Percentiles rank a stretch among this genome's conserved stretches.
Evolutionary conservation across 169 alveolate genomes (phyloP).

Genomic region (Eimeria sp.): DNA sequence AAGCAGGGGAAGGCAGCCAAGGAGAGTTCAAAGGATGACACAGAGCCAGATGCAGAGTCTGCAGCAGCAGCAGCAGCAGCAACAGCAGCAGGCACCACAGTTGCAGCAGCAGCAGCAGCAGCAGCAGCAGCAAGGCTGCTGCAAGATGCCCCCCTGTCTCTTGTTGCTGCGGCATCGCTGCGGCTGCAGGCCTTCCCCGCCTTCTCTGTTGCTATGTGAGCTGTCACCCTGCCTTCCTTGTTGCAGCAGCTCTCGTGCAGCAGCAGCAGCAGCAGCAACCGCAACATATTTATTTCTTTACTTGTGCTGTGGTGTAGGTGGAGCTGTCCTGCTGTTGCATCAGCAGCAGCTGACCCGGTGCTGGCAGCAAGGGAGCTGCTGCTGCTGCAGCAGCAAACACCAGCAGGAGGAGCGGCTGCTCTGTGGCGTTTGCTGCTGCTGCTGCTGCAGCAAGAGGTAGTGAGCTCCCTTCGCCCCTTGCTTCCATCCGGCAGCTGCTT

Average conservation of each 20-base stretch:
- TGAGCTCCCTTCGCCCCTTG: neutral
- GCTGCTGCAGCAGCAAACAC: conserved; percentile 40
- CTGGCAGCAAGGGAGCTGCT: conserved; percentile 11
- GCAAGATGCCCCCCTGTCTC: conserved; percentile 17
- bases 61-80: too few relatives aligned
- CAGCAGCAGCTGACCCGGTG: conserved; percentile 16
- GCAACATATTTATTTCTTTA: neutral
- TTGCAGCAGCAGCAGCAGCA: conserved; percentile 23
- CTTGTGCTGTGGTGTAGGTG: conserved; percentile 8
- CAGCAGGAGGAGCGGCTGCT: conserved; percentile 29
- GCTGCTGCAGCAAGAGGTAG: conserved; percentile 35
- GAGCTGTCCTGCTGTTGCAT: conserved; percentile 8
- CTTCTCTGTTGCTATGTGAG: conserved; percentile 20
- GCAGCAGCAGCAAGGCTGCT: conserved; percentile 32
- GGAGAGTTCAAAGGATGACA: neutral
- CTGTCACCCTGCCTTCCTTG: neutral
- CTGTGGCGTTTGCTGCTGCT: conserved; percentile 43
- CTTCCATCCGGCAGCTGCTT: neutral
- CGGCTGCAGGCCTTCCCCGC: conserved; percentile 29
- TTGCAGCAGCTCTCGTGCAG: neutral
- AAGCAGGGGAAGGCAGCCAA: neutral
- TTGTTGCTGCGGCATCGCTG: conserved; percentile 9
- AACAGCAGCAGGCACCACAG: neutral
- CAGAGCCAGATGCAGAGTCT: neutral
- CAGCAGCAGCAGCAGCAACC: conserved; percentile 18